A percentile compares a stretch with the other conserved stretches of the same genome.
Conservation (phyloP, 495 filamentous ascomycete species). For the Talaromyces liani region DNA sequence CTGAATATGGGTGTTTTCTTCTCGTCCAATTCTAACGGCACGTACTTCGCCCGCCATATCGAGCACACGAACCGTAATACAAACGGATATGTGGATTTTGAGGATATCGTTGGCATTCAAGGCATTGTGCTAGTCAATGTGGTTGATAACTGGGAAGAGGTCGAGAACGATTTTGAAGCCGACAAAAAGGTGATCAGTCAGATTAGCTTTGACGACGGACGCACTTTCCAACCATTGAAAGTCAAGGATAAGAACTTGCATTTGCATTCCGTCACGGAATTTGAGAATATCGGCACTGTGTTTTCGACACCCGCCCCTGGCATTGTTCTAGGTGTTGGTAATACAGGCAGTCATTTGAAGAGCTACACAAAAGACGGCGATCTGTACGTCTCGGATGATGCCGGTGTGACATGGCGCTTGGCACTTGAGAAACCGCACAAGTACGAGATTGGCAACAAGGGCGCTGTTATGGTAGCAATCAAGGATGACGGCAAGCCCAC, state of each 20-base stretch:
- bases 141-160: slow-evolving; percentile 77
- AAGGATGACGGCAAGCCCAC: slow-evolving; percentile 52
- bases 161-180: slow-evolving; percentile 42
- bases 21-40: slow-evolving; percentile 93
- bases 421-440: slow-evolving; percentile 77
- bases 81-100: slow-evolving; percentile 77
- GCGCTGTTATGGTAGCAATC: slow-evolving; percentile 77
- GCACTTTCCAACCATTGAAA: slow-evolving; percentile 64
- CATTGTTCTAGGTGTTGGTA: slow-evolving; percentile 86
- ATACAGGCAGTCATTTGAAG: slow-evolving; percentile 66
- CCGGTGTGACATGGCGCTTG: slow-evolving; percentile 72
- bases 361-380: slow-evolving; percentile 54
- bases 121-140: slow-evolving; percentile 86
- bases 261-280: slow-evolving; percentile 82
- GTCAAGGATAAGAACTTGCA: slow-evolving; percentile 56
- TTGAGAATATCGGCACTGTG: slow-evolving; percentile 71
- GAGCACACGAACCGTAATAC: slow-evolving; percentile 80
- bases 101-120: slow-evolving; percentile 82
- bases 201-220: slow-evolving; percentile 93
- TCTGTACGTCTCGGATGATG: slow-evolving; percentile 86
- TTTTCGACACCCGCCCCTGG: slow-evolving; percentile 93
- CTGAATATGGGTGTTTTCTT: slow-evolving; percentile 78
- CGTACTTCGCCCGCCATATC: slow-evolving; percentile 84
- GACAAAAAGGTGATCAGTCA: slow-evolving; percentile 62
- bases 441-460: slow-evolving; percentile 91